phyloP scores from a whole-genome alignment of 345 rosid genomes.

The Eucalyptus polybractea region DNA sequence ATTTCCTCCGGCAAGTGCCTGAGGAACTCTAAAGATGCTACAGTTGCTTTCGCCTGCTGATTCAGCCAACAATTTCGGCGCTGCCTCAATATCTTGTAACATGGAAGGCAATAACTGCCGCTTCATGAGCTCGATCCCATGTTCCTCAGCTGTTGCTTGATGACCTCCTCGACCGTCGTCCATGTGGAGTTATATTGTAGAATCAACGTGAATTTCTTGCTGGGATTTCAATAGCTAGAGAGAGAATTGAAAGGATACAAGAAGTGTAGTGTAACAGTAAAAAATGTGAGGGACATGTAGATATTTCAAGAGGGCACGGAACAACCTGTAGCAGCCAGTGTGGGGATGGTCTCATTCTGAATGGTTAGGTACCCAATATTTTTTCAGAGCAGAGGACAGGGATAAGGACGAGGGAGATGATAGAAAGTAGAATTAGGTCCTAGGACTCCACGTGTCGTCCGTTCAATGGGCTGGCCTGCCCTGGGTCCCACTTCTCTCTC shows the following conservation, averaged over 20 bases:
- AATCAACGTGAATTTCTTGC: not conserved
- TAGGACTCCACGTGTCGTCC: too few species aligned
- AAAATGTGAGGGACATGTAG: not conserved
- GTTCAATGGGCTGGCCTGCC: too few species aligned
- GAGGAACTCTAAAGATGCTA: not conserved
- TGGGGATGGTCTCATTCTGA: too few species aligned
- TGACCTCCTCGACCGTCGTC: fast-evolving
- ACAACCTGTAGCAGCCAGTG: too few species aligned
- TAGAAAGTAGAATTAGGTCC: too few species aligned
- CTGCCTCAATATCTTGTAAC: fast-evolving
- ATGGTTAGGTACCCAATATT: too few species aligned
- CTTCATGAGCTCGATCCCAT: not conserved
- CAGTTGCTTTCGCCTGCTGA: fast-evolving
- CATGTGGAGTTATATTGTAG: not conserved
- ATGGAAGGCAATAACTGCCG: not conserved
- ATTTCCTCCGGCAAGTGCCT: not conserved
- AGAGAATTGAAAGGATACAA: not conserved
- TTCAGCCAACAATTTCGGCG: fast-evolving
- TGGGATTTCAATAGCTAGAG: not conserved
- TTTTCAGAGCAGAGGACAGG: too few species aligned
- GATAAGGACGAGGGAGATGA: too few species aligned
- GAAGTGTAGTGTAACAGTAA: fast-evolving
- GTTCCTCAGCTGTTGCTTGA: not conserved
- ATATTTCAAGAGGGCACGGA: not conserved
- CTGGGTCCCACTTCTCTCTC: too few species aligned